Conservation (phyloP, 1,139 yeast genomes). For the Candida sojae region DNA sequence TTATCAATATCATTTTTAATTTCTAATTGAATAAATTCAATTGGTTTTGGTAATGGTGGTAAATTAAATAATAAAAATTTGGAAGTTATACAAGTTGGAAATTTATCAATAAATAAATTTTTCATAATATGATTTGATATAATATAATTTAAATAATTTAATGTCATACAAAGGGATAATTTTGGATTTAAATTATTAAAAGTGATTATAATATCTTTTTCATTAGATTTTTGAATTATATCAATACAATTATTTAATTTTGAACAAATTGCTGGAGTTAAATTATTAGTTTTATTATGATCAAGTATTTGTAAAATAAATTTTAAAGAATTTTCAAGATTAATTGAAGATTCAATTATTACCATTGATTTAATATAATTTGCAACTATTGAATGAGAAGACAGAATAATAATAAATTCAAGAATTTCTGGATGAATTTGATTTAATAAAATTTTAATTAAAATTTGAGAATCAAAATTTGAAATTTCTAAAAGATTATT, state of each 20-base stretch:
- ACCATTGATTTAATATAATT: background rate
- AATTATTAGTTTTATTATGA: conserved; percentile 19
- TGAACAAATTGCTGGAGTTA: conserved; percentile 3
- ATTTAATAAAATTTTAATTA: conserved; percentile 2
- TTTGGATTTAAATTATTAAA: conserved; percentile 27
- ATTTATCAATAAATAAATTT: conserved; percentile 9
- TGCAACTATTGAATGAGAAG: background rate
- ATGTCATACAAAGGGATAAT: conserved; percentile 22
- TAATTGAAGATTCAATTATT: background rate
- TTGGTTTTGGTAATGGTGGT: conserved; percentile 33
- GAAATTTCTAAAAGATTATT: conserved; percentile 5
- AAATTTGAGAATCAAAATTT: conserved; percentile 4
- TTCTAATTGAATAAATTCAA: conserved; percentile 15
- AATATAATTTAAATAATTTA: conserved; percentile 20
- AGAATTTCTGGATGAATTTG: background rate
- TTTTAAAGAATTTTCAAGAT: conserved; percentile 13
- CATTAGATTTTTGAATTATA: conserved; percentile 1
- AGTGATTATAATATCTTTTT: conserved; percentile 4
- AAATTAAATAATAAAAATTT: conserved; percentile 19
- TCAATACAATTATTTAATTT: conserved; percentile 10
- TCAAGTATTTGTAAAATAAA: conserved; percentile 29
- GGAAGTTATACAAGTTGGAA: conserved; percentile 19
- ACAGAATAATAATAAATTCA: background rate
- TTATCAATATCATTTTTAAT: conserved; percentile 14
- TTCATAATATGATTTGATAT: conserved; percentile 19